Conservation (phyloP, 768 basidiomycete genomes). For the Termitomyces sp. region DNA sequence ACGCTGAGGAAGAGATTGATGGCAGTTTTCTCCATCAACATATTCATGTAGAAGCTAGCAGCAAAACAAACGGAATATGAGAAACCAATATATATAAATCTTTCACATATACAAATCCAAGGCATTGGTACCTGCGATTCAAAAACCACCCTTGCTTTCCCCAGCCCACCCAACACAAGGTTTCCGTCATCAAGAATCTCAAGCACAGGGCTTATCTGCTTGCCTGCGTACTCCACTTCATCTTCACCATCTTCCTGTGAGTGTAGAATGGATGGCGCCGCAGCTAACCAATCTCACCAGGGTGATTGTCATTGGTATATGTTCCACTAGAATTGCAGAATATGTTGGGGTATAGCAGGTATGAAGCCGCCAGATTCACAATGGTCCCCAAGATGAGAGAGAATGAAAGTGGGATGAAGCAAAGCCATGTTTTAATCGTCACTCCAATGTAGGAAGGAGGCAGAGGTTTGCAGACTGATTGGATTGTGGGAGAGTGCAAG, state of each 20-base stretch:
- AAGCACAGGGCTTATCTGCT: constrained; percentile 86
- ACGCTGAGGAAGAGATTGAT: constrained; percentile 97
- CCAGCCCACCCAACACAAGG: constrained; percentile 81
- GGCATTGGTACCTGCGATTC: constrained; percentile 61
- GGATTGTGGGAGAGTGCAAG: too few relatives aligned
- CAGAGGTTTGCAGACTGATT: too few relatives aligned
- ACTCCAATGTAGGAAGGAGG: too few relatives aligned
- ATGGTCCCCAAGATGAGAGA: neutral
- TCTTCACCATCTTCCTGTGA: too few relatives aligned
- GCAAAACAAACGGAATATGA: constrained; percentile 92
- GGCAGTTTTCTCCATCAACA: constrained; percentile 93
- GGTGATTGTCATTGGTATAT: constrained; percentile 48
- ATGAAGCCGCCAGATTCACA: constrained; percentile 1
- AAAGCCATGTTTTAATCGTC: too few relatives aligned
- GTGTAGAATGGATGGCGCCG: too few relatives aligned
- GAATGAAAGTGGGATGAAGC: constrained; percentile 1
- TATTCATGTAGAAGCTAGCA: constrained; percentile 96
- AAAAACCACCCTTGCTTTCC: constrained; percentile 74
- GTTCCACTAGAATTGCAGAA: neutral
- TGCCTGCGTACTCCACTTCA: constrained; percentile 81
- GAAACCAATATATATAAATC: neutral
- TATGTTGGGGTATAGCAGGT: constrained; percentile 5
- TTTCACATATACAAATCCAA: neutral
- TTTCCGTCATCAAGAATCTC: constrained; percentile 97
- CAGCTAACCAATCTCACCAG: constrained; percentile 82